Evolutionary conservation across 2,329 filamentous ascomycete genomes (phyloP).

Genomic region (Sporothrix dimorphospora): DNA sequence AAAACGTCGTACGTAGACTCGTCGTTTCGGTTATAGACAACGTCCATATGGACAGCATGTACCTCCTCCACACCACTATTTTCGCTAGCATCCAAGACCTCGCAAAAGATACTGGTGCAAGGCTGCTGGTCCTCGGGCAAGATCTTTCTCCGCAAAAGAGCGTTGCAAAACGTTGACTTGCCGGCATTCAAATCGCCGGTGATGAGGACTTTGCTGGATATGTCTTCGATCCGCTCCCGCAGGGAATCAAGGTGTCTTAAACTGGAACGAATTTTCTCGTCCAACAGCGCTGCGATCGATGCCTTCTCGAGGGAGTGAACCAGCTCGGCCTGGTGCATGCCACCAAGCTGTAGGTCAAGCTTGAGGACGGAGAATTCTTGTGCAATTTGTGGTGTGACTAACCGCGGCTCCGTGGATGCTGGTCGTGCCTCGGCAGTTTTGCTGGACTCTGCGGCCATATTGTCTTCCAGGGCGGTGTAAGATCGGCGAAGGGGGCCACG

Average conservation of each 20-base stretch:
- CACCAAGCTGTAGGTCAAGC: slow-evolving; percentile 87
- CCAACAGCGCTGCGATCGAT: slow-evolving; percentile 85
- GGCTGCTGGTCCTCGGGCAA: slow-evolving; percentile 96
- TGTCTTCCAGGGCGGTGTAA: slow-evolving; percentile 69
- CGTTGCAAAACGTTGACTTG: slow-evolving; percentile 99
- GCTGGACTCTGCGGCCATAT: slow-evolving; percentile 70
- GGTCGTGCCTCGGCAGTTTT: slow-evolving; percentile 64
- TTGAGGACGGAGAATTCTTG: slow-evolving; percentile 96
- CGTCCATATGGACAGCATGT: slow-evolving; percentile 85
- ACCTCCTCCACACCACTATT: slow-evolving; percentile 93
- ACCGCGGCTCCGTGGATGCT: slow-evolving; percentile 65
- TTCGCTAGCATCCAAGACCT: slow-evolving; percentile 89
- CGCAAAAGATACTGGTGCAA: slow-evolving; percentile 97
- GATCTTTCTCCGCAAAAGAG: slow-evolving; percentile 87
- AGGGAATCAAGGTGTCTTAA: slow-evolving; percentile 86
- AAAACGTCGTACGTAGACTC: slow-evolving; percentile 94
- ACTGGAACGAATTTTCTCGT: slow-evolving; percentile 92
- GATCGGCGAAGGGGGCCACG: slow-evolving; percentile 57
- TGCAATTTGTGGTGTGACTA: slow-evolving; percentile 89
- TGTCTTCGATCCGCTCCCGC: slow-evolving; percentile 94
- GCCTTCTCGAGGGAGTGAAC: slow-evolving; percentile 93
- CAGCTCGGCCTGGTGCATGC: slow-evolving; percentile 82
- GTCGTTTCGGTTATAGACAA: slow-evolving; percentile 81
- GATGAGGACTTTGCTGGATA: slow-evolving; percentile 92
- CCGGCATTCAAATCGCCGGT: slow-evolving; percentile 96